A percentile compares a stretch with the other conserved stretches of the same genome.
phyloP scores from a whole-genome alignment of 78 protist species.

The Cavenderia fasciculata region DNA sequence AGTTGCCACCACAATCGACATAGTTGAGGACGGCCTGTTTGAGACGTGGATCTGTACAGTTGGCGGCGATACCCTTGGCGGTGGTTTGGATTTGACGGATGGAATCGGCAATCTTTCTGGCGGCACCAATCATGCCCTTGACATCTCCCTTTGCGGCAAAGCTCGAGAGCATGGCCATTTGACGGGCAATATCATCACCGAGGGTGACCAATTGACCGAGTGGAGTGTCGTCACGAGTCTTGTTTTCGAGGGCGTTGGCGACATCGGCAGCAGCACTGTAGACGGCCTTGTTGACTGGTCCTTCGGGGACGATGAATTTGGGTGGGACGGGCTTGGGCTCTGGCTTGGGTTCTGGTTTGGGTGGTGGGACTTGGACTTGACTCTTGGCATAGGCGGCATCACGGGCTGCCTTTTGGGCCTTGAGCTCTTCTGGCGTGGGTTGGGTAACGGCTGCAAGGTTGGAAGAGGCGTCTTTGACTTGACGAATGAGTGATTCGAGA shows the following conservation, averaged over 20 bases:
- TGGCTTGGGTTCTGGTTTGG: background rate
- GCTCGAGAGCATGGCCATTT: conserved; percentile 44
- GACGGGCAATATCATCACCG: conserved; percentile 61
- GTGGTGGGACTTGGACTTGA: background rate
- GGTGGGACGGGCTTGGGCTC: conserved; percentile 32
- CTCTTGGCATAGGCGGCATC: conserved; percentile 15
- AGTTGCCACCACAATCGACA: conserved; percentile 74
- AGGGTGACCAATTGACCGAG: conserved; percentile 46
- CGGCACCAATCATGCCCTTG: conserved; percentile 71
- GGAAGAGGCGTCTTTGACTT: conserved; percentile 54
- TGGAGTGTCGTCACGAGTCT: conserved; percentile 70
- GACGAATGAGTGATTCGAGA: background rate
- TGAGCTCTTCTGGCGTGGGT: conserved; percentile 61
- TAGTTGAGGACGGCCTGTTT: conserved; percentile 63
- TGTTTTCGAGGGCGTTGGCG: conserved; percentile 34
- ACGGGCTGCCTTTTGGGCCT: conserved; percentile 18
- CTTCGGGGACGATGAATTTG: conserved; percentile 52
- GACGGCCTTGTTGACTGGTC: conserved; percentile 75
- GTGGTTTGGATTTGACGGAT: conserved; percentile 38
- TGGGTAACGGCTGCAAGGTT: conserved; percentile 37
- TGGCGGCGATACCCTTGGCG: conserved; percentile 54
- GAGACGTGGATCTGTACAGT: conserved; percentile 59
- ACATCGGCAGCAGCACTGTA: conserved; percentile 61
- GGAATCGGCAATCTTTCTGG: conserved; percentile 62
- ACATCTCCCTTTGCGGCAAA: conserved; percentile 75